Base-by-base conservation (phyloP, 2,329 filamentous ascomycete species). In the Xylariaceae sp. region DNA sequence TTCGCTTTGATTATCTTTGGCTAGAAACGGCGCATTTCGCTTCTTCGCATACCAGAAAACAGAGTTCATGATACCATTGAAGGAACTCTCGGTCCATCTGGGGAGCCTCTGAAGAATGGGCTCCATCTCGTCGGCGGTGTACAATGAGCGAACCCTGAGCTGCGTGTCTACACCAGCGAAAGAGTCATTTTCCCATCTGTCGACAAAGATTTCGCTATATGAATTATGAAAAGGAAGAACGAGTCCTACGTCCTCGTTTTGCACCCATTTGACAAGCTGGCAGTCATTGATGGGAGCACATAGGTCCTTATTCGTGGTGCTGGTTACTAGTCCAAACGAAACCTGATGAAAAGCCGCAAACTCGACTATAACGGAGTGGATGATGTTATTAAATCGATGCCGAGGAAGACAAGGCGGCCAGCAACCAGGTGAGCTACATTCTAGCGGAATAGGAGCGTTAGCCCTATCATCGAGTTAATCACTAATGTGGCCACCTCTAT, bases 41-140 rank as follows among this genome's bases (percentile, higher is more conserved):
- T 30, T 37, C 39, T 48, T 57, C 13, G 39, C 50, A 53, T 53
- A 50, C 54, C 49, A 57, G 30, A 50, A 54, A 11, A 57, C 16
- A 4, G 45, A 50, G 16, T 18, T 37, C 35, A 43, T 8, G 2
- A 47, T 27, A 42, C n/a, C 13, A 15, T 53, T 49, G 18, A 44
- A 43, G 6, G 37, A 43, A 23, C 39, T 6, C 10, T 48, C 24
- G 10, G 26, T 45, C 48, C 44, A 48, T 4, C 39, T 33, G 8
- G 53, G 39, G 10, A 56, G 44, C 15, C 16, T 41, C 4, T 44
- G 32, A 3, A 53, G 39, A 30, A 52, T 26, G 6, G 8, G 27
- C 20, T 20, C 30, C 18, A 49, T 9, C 2, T 53, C 43, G 6
- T 41, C 39, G 8, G 27, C 39, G 23, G 39, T 40, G 40, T 56